phyloP scores from a whole-genome alignment of 805 yeast species.

The Suhomyces sp. region DNA sequence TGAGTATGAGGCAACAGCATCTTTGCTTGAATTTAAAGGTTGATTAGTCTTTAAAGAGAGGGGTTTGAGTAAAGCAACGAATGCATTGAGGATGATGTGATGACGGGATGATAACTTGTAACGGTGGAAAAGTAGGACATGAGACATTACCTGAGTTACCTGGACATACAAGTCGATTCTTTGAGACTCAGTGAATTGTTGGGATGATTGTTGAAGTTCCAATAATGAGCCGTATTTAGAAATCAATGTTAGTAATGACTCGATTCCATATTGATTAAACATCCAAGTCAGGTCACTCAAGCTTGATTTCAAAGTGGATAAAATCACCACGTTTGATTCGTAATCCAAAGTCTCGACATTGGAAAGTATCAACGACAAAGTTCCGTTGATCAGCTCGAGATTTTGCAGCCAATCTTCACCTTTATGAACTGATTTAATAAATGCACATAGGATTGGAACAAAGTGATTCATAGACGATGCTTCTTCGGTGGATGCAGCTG shows the following conservation, averaged over 20 bases:
- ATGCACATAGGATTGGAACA: constrained; percentile 13
- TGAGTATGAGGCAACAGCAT: constrained; percentile 49
- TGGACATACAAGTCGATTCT: constrained; percentile 33
- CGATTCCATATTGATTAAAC: constrained; percentile 66
- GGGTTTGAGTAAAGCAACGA: constrained; percentile 51
- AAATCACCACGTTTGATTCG: constrained; percentile 8
- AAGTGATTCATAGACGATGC: not conserved
- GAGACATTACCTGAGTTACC: constrained; percentile 54
- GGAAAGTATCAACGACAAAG: constrained; percentile 4
- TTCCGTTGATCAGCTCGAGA: not conserved
- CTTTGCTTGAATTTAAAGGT: constrained; percentile 18
- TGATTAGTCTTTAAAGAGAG: constrained; percentile 30
- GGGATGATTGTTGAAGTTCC: constrained; percentile 1
- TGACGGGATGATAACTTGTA: constrained; percentile 69
- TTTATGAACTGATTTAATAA: constrained; percentile 16
- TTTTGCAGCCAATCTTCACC: constrained; percentile 2
- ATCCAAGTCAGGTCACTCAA: constrained; percentile 55
- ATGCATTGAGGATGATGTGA: constrained; percentile 55
- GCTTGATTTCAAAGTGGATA: constrained; percentile 34
- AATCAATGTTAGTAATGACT: constrained; percentile 47
- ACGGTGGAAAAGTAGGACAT: constrained; percentile 65
- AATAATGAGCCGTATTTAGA: constrained; percentile 21
- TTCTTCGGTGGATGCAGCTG: constrained; percentile 14
- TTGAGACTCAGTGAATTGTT: not conserved
- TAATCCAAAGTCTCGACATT: not conserved